Evolutionary conservation across 2,329 filamentous ascomycete species (phyloP), one percentile per base, ranked within the genome.

Genomic region (Calonectria honghensis): DNA sequence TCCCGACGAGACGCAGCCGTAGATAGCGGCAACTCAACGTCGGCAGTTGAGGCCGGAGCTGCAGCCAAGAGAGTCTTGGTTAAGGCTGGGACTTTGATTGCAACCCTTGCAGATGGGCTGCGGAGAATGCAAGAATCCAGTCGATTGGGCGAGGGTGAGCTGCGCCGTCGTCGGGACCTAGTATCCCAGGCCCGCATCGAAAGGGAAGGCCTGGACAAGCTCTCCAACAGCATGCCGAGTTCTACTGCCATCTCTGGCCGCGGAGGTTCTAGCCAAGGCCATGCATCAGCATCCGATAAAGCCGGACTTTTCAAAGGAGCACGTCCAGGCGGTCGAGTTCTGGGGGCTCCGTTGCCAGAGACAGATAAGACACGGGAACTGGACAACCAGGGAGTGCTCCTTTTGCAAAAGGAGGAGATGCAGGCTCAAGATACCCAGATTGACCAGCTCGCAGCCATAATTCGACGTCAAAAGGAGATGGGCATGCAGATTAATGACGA

Each of bases 41-140:
- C 84, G 0, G 88, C 88, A 6, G 84, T 88, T 57, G 93, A 95
- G 81, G 93, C 93, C 0, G 92, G 92, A 0, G 91, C 93, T 0
- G 92, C 92, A n/a, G 94, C 95, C 18, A 96, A 96, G 87, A 91
- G 90, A 77, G 92, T 91, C 48, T 88, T 97, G 13, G 89, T 96
- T 37, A 92, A 93, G 79, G 93, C 93, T 0, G 92, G 91, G 1
- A 90, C 91, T 1, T 83, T 95, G 69, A 86, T 96, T 5, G 87
- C 87, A 1, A 90, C 89, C 66, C 87, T 96, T 39, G 91, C 93
- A 6, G 91, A 94, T 45, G 94, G 94, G 0, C 83, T 96, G 74
- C 87, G 87, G 74, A 84, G 85, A 37, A 89, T 93, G 82, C 87
- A 89, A 77, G 90, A 92, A 41, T 82, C 83, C 2, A 88, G 86